Percentiles rank a stretch among this genome's conserved stretches.
Evolutionary conservation across 225 moss, liverwort and hornwort genomes (phyloP).

Genomic region (Polytrichum formosum): DNA sequence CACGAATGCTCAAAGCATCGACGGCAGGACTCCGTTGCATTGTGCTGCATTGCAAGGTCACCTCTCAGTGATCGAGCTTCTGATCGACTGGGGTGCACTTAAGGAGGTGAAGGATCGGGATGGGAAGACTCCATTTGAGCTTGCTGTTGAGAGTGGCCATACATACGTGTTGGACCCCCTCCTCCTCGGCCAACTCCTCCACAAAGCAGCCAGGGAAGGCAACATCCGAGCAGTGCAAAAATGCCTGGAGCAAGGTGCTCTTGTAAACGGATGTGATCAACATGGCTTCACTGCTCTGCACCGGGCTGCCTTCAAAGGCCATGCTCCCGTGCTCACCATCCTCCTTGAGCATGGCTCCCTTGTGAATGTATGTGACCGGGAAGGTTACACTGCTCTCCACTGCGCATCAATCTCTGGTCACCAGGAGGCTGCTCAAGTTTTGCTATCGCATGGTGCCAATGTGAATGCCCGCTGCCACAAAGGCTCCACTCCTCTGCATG

Average conservation of each 20-base stretch:
- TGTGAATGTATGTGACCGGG: constrained; percentile 49
- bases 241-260: constrained; percentile 64
- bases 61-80: constrained; percentile 53
- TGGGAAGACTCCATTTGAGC: constrained; percentile 71
- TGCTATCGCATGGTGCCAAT: constrained; percentile 56
- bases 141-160: constrained; percentile 66
- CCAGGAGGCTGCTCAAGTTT: constrained; percentile 55
- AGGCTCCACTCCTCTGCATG: constrained; percentile 72
- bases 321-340: constrained; percentile 36
- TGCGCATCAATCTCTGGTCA: constrained; percentile 80
- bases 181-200: constrained; percentile 56
- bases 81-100: constrained; percentile 72
- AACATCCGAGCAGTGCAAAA: constrained; percentile 50
- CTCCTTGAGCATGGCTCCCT: constrained; percentile 61
- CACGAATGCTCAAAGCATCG: constrained; percentile 41
- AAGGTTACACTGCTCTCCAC: constrained; percentile 79
- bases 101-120: constrained; percentile 45
- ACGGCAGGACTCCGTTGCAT: constrained; percentile 73
- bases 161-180: constrained; percentile 48
- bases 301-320: constrained; percentile 87
- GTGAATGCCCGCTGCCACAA: constrained; percentile 50
- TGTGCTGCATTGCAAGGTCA: constrained; percentile 76
- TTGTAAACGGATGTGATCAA: constrained; percentile 65
- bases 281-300: constrained; percentile 81
- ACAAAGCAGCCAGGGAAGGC: constrained; percentile 68